A percentile compares a stretch with the other conserved stretches of the same genome.
Evolutionary conservation across 331 rosid genomes (phyloP).

Genomic region (Malus hybrid): DNA sequence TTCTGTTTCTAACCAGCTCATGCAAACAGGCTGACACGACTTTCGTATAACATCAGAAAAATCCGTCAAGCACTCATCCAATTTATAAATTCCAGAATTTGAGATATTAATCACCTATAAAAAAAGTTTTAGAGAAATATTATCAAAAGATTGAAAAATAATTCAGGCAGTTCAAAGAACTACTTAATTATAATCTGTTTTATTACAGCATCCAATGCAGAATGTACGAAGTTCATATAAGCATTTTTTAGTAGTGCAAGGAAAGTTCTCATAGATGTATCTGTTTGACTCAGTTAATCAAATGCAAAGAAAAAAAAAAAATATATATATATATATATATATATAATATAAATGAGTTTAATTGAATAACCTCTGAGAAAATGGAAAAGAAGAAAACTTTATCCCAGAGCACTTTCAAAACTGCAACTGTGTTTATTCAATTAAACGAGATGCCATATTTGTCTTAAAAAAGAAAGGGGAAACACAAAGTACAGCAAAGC

Average conservation of each 20-base stretch:
- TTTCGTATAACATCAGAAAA: constrained; percentile 55
- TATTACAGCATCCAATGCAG: neutral
- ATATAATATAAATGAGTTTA: too few relatives aligned
- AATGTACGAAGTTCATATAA: neutral
- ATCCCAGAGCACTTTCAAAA: neutral
- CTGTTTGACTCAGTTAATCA: neutral
- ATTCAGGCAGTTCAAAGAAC: neutral
- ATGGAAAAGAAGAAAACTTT: neutral
- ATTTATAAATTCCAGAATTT: constrained; percentile 26
- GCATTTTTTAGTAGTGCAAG: neutral
- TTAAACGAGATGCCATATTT: constrained; percentile 5
- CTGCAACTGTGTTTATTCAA: constrained; percentile 4
- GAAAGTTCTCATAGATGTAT: neutral
- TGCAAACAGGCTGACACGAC: constrained; percentile 50
- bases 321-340: neutral
- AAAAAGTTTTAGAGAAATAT: constrained; percentile 8
- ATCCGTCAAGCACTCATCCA: constrained; percentile 38
- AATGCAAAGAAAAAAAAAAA: neutral
- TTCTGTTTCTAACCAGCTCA: constrained; percentile 74
- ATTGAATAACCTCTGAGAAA: neutral
- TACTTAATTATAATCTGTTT: neutral
- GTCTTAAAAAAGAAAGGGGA: neutral
- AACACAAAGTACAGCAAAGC: constrained; percentile 3
- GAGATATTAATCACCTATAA: constrained; percentile 63
- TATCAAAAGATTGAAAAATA: neutral